These are phyloP conservation scores for Phytophthora boehmeriae DNA, from an alignment of 352 stramenopile genomes.

Conservation along the genomic window DNA sequence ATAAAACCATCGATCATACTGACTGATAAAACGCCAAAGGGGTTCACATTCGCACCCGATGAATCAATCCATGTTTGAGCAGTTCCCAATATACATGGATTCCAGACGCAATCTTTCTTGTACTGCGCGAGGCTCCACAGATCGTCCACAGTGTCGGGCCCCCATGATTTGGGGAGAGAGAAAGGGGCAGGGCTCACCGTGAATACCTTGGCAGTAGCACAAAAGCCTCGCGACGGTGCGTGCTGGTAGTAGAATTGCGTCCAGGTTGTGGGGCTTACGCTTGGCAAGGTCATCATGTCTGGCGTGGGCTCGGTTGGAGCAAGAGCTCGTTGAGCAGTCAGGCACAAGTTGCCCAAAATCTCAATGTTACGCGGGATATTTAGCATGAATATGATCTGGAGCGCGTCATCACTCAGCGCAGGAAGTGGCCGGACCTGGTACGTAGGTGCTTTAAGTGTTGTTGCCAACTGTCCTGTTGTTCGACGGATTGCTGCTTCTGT, in stretches of 20 bases:
- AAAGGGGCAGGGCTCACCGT: slow-evolving; percentile 20
- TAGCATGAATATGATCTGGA: slow-evolving; percentile 54
- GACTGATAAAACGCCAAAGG: slow-evolving; percentile 35
- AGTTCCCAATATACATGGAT: slow-evolving; percentile 27
- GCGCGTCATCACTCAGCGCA: slow-evolving; percentile 13
- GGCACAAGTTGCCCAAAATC: slow-evolving; percentile 42
- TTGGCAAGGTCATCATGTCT: slow-evolving; percentile 14
- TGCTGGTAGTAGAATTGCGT: slow-evolving; percentile 21
- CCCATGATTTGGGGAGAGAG: slow-evolving; percentile 14
- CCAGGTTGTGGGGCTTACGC: slow-evolving; percentile 23
- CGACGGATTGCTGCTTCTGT: neutral
- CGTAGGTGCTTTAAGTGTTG: slow-evolving; percentile 21
- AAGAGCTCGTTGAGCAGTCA: slow-evolving; percentile 42
- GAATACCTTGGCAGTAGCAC: slow-evolving; percentile 11
- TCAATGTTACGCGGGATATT: slow-evolving; percentile 43
- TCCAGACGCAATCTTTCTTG: slow-evolving; percentile 43
- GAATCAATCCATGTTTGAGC: slow-evolving; percentile 36
- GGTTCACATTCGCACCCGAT: slow-evolving; percentile 32
- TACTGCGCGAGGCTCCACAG: slow-evolving; percentile 23
- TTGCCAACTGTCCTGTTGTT: slow-evolving; percentile 8
- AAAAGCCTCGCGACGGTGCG: slow-evolving; percentile 4
- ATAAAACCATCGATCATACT: slow-evolving; percentile 42
- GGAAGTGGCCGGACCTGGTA: slow-evolving; percentile 45
- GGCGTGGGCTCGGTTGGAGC: slow-evolving; percentile 3
- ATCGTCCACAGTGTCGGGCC: slow-evolving; percentile 18